Conservation (phyloP, 2,329 filamentous ascomycete species). For the Fusarium praegraminearum region DNA sequence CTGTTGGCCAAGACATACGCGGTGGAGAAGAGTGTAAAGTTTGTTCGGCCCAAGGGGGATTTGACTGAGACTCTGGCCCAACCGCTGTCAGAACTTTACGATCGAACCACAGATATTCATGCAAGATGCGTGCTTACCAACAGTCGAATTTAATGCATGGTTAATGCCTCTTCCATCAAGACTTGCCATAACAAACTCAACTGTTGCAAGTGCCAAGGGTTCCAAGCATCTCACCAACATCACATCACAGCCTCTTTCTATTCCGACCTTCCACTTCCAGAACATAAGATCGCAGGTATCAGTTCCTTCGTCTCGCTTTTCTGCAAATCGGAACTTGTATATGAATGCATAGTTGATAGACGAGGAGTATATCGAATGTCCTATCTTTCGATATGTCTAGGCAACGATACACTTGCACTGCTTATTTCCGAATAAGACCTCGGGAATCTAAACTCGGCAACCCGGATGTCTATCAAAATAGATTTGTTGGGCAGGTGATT, state of each 20-base stretch:
- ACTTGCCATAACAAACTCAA: background rate
- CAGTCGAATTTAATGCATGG: background rate
- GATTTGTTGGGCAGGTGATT: background rate
- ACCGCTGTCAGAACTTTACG: constrained; percentile 11
- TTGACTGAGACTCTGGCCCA: background rate
- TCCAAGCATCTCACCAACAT: background rate
- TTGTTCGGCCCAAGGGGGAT: constrained; percentile 10
- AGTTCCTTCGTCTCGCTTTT: background rate
- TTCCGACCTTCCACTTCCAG: background rate
- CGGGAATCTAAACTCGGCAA: constrained; percentile 8
- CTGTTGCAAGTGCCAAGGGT: background rate
- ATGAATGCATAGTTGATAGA: background rate
- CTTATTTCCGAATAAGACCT: constrained; percentile 5
- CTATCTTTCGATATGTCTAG: constrained; percentile 5
- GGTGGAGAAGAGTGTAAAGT: constrained; percentile 22
- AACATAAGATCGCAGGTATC: background rate
- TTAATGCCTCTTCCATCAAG: background rate
- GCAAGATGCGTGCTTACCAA: background rate
- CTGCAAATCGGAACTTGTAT: constrained; percentile 4
- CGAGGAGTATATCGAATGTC: background rate
- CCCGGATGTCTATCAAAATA: background rate
- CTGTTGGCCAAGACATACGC: constrained; percentile 13
- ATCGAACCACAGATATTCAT: background rate
- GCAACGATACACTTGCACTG: constrained; percentile 7
- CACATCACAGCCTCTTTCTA: background rate